A percentile compares a stretch with the other conserved stretches of the same genome.
Conservation (phyloP, 345 rosid species). For the Cardamine chenopodiifolia region DNA sequence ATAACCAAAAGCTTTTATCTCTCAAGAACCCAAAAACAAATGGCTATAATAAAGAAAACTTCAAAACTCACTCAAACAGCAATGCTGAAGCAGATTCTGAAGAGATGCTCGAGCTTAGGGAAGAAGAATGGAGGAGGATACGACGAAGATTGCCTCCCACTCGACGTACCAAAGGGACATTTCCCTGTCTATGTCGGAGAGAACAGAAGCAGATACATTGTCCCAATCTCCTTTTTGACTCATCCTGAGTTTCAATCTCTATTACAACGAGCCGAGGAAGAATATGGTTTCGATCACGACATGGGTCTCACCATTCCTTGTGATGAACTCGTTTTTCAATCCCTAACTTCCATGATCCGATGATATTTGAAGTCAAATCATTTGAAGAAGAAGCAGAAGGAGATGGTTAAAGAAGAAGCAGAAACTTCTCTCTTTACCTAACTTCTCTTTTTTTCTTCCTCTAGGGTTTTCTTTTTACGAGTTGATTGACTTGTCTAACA, state of each 20-base stretch:
- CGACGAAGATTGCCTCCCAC: slow-evolving; percentile 57
- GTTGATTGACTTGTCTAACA: slow-evolving; percentile 49
- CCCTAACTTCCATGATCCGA: slow-evolving; percentile 41
- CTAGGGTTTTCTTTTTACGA: slow-evolving; percentile 50
- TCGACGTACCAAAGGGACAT: slow-evolving; percentile 94
- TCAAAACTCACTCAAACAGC: slow-evolving; percentile 58
- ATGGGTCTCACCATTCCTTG: slow-evolving; percentile 95
- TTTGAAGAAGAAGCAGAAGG: slow-evolving; percentile 49
- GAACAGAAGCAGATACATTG: slow-evolving; percentile 82
- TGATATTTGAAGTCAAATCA: slow-evolving; percentile 24
- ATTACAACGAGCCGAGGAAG: slow-evolving; percentile 85
- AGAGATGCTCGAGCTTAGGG: slow-evolving; percentile 72
- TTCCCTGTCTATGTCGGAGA: slow-evolving; percentile 92
- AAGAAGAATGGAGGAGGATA: slow-evolving; percentile 50
- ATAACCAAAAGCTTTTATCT: slow-evolving; percentile 32
- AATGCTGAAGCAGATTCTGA: slow-evolving; percentile 63
- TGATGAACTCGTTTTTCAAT: slow-evolving; percentile 68
- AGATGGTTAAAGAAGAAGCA: slow-evolving; percentile 42
- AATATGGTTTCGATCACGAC: slow-evolving; percentile 87
- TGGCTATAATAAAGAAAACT: slow-evolving; percentile 58
- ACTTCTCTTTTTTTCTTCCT: slow-evolving; percentile 29
- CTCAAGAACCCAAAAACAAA: slow-evolving; percentile 34
- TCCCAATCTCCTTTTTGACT: slow-evolving; percentile 78
- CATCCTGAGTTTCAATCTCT: slow-evolving; percentile 82
- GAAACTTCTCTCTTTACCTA: slow-evolving; percentile 22